Conservation (phyloP, 2,329 filamentous ascomycete species). For the Hymenotorrendiella dingleyae region DNA sequence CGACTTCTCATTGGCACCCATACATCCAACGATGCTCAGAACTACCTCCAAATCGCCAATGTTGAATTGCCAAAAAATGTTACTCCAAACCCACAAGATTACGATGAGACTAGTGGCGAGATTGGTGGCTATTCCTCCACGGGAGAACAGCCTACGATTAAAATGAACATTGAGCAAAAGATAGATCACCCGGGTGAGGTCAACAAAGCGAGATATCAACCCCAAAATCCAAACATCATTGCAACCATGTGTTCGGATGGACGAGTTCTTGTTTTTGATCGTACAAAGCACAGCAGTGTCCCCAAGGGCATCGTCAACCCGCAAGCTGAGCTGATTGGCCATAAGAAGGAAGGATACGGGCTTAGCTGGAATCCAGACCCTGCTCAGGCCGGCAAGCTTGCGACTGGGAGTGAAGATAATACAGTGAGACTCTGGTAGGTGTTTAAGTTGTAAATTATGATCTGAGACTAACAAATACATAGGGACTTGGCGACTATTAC, state of each 20-base stretch:
- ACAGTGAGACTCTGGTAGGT: slow-evolving; percentile 85
- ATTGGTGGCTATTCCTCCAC: slow-evolving; percentile 75
- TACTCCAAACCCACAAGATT: slow-evolving; percentile 70
- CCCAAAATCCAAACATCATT: slow-evolving; percentile 94
- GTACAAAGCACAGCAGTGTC: slow-evolving; percentile 81
- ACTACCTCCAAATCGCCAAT: slow-evolving; percentile 92
- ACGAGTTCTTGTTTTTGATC: slow-evolving; percentile 87
- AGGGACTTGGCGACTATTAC: slow-evolving; percentile 78
- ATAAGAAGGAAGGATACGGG: slow-evolving; percentile 85
- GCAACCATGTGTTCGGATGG: slow-evolving; percentile 87
- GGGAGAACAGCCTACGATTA: slow-evolving; percentile 67
- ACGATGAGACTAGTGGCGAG: slow-evolving; percentile 87
- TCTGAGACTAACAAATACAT: slow-evolving; percentile 3
- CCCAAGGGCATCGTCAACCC: slow-evolving; percentile 71
- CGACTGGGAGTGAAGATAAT: slow-evolving; percentile 85
- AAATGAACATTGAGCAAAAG: slow-evolving; percentile 88
- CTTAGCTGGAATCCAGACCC: slow-evolving; percentile 83
- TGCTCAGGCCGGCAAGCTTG: slow-evolving; percentile 61
- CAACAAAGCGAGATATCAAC: slow-evolving; percentile 97
- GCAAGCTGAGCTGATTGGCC: slow-evolving; percentile 79
- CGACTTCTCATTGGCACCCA: slow-evolving; percentile 91
- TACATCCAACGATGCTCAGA: slow-evolving; percentile 77
- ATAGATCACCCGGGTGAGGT: slow-evolving; percentile 96
- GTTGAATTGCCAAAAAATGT: slow-evolving; percentile 83
- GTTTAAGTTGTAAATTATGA: no score